Base-by-base conservation (phyloP, 1,139 yeast genomes). In the Lizanozyma gosingica region DNA sequence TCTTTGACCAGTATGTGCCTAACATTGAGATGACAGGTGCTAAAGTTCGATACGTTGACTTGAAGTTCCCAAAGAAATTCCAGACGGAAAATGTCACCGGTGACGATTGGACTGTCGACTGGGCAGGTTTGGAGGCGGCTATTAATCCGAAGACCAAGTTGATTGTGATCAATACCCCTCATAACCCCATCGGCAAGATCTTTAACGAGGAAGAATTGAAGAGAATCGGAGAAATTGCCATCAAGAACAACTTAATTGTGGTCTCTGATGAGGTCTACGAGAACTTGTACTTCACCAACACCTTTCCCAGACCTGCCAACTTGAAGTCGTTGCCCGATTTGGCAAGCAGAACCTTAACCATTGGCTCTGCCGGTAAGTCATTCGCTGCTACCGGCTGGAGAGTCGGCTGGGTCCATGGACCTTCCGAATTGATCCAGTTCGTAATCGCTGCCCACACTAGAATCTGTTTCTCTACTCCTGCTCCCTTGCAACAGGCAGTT, bases 331-430 rank as follows among this genome's bases (percentile, higher is more conserved):
- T 70, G 43, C 88, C 90, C 2, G 95, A 87, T 53, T 75, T 88
- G 45, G 81, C 78, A 22, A 76, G 78, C 42, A 68, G 92, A 52
- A 86, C 97, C 0, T 66, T 92, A 43, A 83, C 97, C 4, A 94
- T 92, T 15, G 97, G 97, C 0, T 86, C 96, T 27, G 98, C 97
- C 4, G 98, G 98, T 45, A 92, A 92, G 63, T 81, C 95, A 0
- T 92, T 92, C 66, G 95, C 96, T 18, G 96, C 96, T 35, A 92
- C 98, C 18, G 98, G 98, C 42, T 92, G 97, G 97, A 80, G 98
- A 67, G 77, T 92, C 41, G 98, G 98, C 40, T 92, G 94, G 92
- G 74, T 90, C 34, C 82, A 90, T 47, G 97, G 97, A 4, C 83
- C 85, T 40, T 73, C 85, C n/a, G 83, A 82, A 18, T 68, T 90